phyloP scores from a whole-genome alignment of 2,329 filamentous ascomycete genomes.

The Sclerotinia nivalis region DNA sequence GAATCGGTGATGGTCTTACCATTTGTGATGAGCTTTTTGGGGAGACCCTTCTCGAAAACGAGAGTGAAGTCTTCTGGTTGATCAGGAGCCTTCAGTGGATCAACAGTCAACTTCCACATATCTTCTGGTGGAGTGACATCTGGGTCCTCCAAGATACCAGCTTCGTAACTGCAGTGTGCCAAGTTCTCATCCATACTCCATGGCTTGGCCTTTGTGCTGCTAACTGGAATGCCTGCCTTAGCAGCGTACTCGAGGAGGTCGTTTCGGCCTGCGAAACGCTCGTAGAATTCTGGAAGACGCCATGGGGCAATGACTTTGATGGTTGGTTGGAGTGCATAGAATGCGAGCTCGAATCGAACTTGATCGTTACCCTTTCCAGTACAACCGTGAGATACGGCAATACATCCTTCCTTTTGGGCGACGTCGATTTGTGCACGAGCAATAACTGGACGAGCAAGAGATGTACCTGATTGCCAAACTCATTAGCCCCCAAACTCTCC shows the following conservation, averaged over 20 bases:
- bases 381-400: slow-evolving; percentile 54
- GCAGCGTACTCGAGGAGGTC: slow-evolving; percentile 73
- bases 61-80: slow-evolving; percentile 70
- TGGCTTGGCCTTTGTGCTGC: slow-evolving; percentile 70
- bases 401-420: slow-evolving; percentile 58
- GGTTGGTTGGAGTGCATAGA: slow-evolving; percentile 61
- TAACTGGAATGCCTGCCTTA: slow-evolving; percentile 67
- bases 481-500: slow-evolving; percentile 1
- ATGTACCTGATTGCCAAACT: slow-evolving; percentile 49
- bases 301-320: slow-evolving; percentile 77
- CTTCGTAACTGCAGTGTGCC: slow-evolving; percentile 79
- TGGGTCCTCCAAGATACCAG: slow-evolving; percentile 69
- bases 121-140: slow-evolving; percentile 67
- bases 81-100: slow-evolving; percentile 69
- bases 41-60: slow-evolving; percentile 74
- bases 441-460: slow-evolving; percentile 69
- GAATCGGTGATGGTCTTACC: slow-evolving; percentile 66
- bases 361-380: slow-evolving; percentile 68
- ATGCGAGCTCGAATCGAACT: slow-evolving; percentile 64
- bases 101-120: slow-evolving; percentile 76
- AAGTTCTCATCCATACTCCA: slow-evolving; percentile 71
- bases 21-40: slow-evolving; percentile 61
- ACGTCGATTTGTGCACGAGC: slow-evolving; percentile 66
- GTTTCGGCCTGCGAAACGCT: slow-evolving; percentile 69
- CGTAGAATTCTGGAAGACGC: slow-evolving; percentile 68